Base-by-base conservation (phyloP, 108 stramenopile species). In the Pseudonitzschia pungens region DNA sequence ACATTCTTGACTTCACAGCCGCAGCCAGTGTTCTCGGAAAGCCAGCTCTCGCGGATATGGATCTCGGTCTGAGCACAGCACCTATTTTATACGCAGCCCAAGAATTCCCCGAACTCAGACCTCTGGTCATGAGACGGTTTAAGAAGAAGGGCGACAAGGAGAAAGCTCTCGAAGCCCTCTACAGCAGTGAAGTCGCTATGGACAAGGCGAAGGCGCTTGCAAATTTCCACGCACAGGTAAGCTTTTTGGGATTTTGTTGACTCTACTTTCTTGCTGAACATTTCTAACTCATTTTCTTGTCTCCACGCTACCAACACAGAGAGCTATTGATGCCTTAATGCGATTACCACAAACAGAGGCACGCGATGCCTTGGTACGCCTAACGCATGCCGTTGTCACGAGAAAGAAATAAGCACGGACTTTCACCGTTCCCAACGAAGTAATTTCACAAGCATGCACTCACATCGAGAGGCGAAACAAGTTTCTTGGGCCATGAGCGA, bases 51-150 rank as follows among this genome's bases (percentile, higher is more conserved):
- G 90, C 92, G 32, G 92, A 92, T 58, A 87, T 89, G 95, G 89
- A 85, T 48, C 77, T 97, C 26, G 97, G 97, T 21, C 84, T 98
- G 29, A 96, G 96, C 60, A 98, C 97, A n/a, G 97, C 97, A 2
- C 97, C 96, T 7, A 95, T 98, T 53, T 68, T 98, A 40, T 98
- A 97, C 71, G 96, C 97, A 4, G 94, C 96, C 4, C 93, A 97
- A 80, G 91, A 94, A 76, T 80, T 74, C 54, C 78, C 82, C 18
- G 81, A 89, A 54, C 82, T 97, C 11, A 55, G 73, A 60, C 94
- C 97, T 7, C 41, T 98, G 59, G 84, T 98, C 28, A 96, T 91
- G 88, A 78, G 97, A 72, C 78, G 96, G 68, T 98, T 98, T 76
- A 96, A 96, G 72, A 77, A 97, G 26, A 87, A 92, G 77, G 97